phyloP scores from a whole-genome alignment of 1,284 basidiomycete genomes.

The Cronartium ribicola region DNA sequence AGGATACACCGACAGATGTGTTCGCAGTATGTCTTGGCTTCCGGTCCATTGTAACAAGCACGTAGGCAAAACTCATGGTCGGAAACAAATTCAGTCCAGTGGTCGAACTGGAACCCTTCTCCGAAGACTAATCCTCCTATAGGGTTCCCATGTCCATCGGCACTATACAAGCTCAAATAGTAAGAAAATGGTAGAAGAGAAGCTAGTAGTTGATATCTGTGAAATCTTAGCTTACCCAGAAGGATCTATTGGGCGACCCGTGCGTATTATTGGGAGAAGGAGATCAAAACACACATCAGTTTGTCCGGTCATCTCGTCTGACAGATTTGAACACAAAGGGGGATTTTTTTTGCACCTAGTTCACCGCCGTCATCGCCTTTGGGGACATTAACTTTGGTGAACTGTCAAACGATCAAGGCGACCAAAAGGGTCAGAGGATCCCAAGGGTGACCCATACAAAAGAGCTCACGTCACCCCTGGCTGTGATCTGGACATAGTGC shows the following conservation, averaged over 20 bases:
- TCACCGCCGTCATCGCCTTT: constrained; percentile 25
- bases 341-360: constrained; percentile 7
- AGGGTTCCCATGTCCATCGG: constrained; percentile 34
- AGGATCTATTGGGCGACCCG: constrained; percentile 1
- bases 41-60: constrained; percentile 23
- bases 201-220: neutral
- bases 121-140: constrained; percentile 36
- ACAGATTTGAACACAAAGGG: too few relatives aligned
- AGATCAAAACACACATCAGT: neutral
- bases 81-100: constrained; percentile 37
- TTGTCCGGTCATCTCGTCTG: too few relatives aligned
- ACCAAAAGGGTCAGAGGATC: neutral
- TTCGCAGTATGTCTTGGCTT: constrained; percentile 18
- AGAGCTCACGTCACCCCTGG: constrained; percentile 19
- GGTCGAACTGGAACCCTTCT: constrained; percentile 27
- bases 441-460: neutral
- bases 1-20: constrained; percentile 25
- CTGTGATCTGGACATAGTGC: constrained; percentile 40
- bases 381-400: constrained; percentile 37
- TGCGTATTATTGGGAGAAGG: too few relatives aligned
- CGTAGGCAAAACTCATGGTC: constrained; percentile 29
- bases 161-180: neutral
- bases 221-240: constrained; percentile 13
- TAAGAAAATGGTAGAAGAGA: neutral
- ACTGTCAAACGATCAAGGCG: constrained; percentile 3